A percentile compares a stretch with the other conserved stretches of the same genome.
These are phyloP conservation scores for Heimioporus retisporus DNA, from an alignment of 1,284 basidiomycete species.

Conservation along the genomic window DNA sequence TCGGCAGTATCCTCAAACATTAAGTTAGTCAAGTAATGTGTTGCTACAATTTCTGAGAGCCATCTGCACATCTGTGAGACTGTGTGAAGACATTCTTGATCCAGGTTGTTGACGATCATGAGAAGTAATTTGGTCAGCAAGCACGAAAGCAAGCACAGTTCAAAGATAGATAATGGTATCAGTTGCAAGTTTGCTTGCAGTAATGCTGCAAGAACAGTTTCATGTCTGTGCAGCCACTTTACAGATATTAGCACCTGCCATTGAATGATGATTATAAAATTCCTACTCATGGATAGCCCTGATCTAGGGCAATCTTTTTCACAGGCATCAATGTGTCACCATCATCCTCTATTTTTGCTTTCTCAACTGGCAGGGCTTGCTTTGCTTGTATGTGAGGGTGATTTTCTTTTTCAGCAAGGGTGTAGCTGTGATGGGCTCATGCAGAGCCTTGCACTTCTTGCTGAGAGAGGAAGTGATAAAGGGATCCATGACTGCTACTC, in stretches of 20 bases:
- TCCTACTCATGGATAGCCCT: no score
- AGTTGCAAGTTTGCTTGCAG: background rate
- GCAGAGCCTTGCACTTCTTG: background rate
- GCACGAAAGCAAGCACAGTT: background rate
- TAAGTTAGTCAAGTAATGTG: slow-evolving; percentile 4
- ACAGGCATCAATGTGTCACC: no score
- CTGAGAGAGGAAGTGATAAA: background rate
- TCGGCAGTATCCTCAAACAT: slow-evolving; percentile 3
- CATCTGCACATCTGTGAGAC: slow-evolving; percentile 11
- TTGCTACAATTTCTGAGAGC: slow-evolving; percentile 4
- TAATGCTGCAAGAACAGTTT: background rate
- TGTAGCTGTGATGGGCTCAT: background rate
- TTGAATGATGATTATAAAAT: no score
- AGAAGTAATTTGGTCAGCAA: slow-evolving; percentile 3
- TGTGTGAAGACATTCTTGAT: slow-evolving; percentile 8
- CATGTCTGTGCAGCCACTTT: background rate
- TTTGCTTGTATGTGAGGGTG: background rate
- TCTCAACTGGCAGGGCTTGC: no score
- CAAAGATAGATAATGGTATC: background rate
- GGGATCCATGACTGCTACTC: background rate
- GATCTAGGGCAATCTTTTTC: no score
- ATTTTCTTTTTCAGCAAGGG: background rate
- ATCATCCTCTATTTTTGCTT: no score
- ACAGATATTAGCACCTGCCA: no score
- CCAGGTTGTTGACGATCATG: slow-evolving; percentile 3